phyloP scores from a whole-genome alignment of 2,329 filamentous ascomycete species.

The Parafenestella ontariensis region DNA sequence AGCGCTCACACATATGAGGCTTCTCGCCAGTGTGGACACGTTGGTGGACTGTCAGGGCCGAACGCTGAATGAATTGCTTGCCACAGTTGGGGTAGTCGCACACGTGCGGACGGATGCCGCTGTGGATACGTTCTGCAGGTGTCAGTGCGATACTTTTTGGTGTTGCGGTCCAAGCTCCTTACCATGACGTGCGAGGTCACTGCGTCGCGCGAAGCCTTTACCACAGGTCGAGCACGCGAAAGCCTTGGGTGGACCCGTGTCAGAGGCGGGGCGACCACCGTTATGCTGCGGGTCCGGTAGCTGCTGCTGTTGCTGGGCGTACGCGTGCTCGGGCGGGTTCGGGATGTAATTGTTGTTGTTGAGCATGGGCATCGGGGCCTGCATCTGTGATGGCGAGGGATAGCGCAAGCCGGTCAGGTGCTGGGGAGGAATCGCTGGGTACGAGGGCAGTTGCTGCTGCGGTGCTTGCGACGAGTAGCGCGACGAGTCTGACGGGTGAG shows the following conservation, averaged over 20 bases:
- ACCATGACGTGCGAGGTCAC: constrained; percentile 95
- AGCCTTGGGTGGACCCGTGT: constrained; percentile 69
- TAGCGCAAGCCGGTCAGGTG: constrained; percentile 62
- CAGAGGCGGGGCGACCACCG: constrained; percentile 53
- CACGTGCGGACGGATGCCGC: constrained; percentile 85
- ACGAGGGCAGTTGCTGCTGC: constrained; percentile 59
- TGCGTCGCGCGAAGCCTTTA: constrained; percentile 91
- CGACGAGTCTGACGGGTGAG: constrained; percentile 63
- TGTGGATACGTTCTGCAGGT: constrained; percentile 87
- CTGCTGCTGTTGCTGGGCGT: constrained; percentile 49
- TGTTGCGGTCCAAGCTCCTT: constrained; percentile 55
- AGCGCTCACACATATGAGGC: constrained; percentile 96
- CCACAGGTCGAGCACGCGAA: constrained; percentile 89
- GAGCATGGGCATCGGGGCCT: constrained; percentile 61
- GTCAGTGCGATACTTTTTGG: constrained; percentile 42
- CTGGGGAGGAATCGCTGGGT: constrained; percentile 57
- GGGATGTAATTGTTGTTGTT: constrained; percentile 64
- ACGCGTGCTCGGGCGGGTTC: constrained; percentile 57
- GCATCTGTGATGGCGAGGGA: constrained; percentile 60
- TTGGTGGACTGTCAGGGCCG: constrained; percentile 91
- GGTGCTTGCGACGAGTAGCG: constrained; percentile 64
- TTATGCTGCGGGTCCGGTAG: constrained; percentile 49
- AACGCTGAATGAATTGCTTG: constrained; percentile 97
- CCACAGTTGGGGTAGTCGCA: constrained; percentile 89
- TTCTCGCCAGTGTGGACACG: constrained; percentile 98